Percentiles rank a stretch among this genome's conserved stretches.
phyloP scores from a whole-genome alignment of 257 asterid species.

The Solanum rostratum region DNA sequence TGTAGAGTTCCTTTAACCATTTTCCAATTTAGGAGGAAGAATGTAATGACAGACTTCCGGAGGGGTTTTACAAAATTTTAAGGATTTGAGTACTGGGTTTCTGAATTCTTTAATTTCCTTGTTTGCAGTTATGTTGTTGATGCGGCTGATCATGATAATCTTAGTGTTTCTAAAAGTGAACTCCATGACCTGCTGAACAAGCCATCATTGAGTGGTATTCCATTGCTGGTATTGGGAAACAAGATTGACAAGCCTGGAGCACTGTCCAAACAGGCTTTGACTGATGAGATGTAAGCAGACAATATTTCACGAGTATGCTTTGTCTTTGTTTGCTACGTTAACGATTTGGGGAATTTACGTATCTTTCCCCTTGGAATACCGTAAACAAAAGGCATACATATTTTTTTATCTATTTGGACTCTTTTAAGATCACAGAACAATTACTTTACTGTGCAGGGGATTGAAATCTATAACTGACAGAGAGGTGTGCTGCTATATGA shows the following conservation, averaged over 20 bases:
- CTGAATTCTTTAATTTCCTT: background rate
- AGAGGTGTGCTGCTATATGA: constrained; percentile 96
- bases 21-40: background rate
- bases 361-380: background rate
- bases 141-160: constrained; percentile 88
- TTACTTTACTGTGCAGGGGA: constrained; percentile 42
- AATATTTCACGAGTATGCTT: background rate
- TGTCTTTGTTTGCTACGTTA: background rate
- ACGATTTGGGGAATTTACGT: background rate
- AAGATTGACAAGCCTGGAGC: constrained; percentile 82
- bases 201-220: constrained; percentile 79
- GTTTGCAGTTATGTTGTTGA: constrained; percentile 80
- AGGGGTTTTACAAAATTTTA: background rate
- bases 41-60: background rate
- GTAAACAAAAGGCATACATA: background rate
- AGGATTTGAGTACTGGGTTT: background rate
- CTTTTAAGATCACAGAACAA: background rate
- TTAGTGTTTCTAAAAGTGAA: constrained; percentile 65
- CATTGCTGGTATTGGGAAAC: constrained; percentile 86
- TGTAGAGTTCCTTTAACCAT: background rate
- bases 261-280: constrained; percentile 66
- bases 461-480: constrained; percentile 66
- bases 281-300: constrained; percentile 72
- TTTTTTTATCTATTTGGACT: background rate
- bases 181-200: constrained; percentile 85